These are phyloP conservation scores for Athelia psychrophila DNA, from an alignment of 1,284 basidiomycete species.

Conservation along the genomic window DNA sequence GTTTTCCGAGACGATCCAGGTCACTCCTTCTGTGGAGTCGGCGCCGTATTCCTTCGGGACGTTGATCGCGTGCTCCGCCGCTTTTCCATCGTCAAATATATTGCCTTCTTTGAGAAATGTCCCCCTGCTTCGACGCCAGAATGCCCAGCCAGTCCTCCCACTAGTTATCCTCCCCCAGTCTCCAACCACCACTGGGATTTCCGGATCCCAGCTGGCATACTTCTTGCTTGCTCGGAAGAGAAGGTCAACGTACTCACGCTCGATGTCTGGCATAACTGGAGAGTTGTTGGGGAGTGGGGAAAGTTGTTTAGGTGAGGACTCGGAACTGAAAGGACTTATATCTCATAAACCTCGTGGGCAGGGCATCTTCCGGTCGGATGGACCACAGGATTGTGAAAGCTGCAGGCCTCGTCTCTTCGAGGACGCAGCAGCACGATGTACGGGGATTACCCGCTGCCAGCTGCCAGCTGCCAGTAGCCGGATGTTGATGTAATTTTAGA, in stretches of 20 bases:
- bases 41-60: slow-evolving; percentile 15
- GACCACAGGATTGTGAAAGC: too few species aligned
- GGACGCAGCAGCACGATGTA: too few species aligned
- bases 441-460: too few species aligned
- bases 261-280: slow-evolving; percentile 16
- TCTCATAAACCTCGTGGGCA: too few species aligned
- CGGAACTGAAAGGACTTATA: too few species aligned
- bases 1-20: slow-evolving; percentile 24
- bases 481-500: too few species aligned
- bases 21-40: slow-evolving; percentile 15
- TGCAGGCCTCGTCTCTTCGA: too few species aligned
- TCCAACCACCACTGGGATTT: slow-evolving; percentile 22
- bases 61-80: slow-evolving; percentile 18
- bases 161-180: slow-evolving; percentile 25
- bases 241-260: slow-evolving; percentile 25
- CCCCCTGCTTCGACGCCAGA: slow-evolving; percentile 20
- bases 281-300: too few species aligned
- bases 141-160: slow-evolving; percentile 12
- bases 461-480: too few species aligned
- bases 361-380: too few species aligned
- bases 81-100: slow-evolving; percentile 22
- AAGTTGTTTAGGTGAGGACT: too few species aligned
- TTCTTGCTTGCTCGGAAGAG: slow-evolving; percentile 24
- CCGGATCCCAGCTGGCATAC: slow-evolving; percentile 30
- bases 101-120: slow-evolving; percentile 29